Conservation (phyloP, 179 eudicot species). For the Silene noctiflora region DNA sequence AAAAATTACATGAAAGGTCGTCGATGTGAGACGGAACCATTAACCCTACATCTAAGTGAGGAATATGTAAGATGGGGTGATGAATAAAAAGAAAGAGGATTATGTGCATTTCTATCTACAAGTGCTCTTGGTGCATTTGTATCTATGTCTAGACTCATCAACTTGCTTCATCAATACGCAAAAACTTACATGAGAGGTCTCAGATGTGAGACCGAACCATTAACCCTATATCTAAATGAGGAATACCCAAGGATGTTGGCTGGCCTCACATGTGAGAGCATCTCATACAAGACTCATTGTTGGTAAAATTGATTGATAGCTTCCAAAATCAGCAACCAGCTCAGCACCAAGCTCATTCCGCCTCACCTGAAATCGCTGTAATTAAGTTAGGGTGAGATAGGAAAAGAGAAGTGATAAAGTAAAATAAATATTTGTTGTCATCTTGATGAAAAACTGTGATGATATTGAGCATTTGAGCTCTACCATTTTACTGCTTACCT, state of each 20-base stretch:
- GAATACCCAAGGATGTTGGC: background rate
- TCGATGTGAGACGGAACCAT: background rate
- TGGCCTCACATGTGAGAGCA: background rate
- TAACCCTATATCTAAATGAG: background rate
- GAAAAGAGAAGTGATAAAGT: background rate
- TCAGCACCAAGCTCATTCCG: constrained; percentile 12
- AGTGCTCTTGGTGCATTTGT: background rate
- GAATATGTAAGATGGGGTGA: background rate
- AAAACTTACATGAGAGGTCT: background rate
- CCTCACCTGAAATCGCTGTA: constrained; percentile 18
- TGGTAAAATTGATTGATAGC: background rate
- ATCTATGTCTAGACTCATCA: constrained; percentile 1
- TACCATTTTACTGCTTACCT: constrained; percentile 16
- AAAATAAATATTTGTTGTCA: background rate
- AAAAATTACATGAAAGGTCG: background rate
- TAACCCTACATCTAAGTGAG: background rate
- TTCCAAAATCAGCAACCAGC: background rate
- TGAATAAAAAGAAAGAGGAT: constrained; percentile 1
- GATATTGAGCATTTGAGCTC: background rate
- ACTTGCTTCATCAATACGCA: constrained; percentile 15
- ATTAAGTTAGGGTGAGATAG: constrained; percentile 7
- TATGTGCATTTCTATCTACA: constrained; percentile 1
- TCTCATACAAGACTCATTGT: background rate
- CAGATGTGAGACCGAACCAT: background rate
- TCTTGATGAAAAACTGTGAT: background rate